Conservation (phyloP, 768 basidiomycete species). For the Amanita rimosa region DNA sequence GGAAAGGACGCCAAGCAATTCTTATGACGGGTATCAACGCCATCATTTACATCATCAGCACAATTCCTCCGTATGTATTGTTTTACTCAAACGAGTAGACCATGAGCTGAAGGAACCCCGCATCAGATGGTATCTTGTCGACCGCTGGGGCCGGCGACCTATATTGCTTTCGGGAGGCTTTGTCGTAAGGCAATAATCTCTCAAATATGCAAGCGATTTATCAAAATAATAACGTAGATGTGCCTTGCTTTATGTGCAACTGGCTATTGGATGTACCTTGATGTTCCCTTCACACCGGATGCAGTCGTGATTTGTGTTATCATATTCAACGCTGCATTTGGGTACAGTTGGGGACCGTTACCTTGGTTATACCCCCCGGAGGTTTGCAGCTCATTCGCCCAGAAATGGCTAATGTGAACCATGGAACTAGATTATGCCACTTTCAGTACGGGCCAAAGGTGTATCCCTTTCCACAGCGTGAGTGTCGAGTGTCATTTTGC, state of each 20-base stretch:
- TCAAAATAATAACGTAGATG: constrained; percentile 43
- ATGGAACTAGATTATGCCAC: constrained; percentile 66
- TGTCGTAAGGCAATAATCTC: constrained; percentile 34
- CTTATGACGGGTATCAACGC: constrained; percentile 95
- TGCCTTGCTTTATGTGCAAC: constrained; percentile 69
- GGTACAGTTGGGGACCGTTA: constrained; percentile 86
- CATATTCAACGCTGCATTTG: constrained; percentile 89
- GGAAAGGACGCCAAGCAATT: constrained; percentile 88
- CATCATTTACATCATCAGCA: constrained; percentile 68
- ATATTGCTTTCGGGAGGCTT: constrained; percentile 86
- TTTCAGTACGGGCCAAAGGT: constrained; percentile 84
- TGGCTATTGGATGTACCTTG: constrained; percentile 92
- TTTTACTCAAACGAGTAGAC: neutral
- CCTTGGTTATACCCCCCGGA: constrained; percentile 85
- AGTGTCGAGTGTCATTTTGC: neutral
- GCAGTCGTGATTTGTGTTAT: constrained; percentile 87
- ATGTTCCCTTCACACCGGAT: constrained; percentile 72
- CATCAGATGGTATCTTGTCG: constrained; percentile 84
- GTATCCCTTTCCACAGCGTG: constrained; percentile 86
- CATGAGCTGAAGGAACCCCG: constrained; percentile 6
- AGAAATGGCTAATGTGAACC: neutral
- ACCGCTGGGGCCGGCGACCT: constrained; percentile 79
- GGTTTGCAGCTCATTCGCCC: constrained; percentile 23
- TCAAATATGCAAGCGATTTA: neutral
- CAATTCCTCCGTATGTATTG: constrained; percentile 66